These are phyloP conservation scores for Sechiopsis laciniata DNA, from an alignment of 306 rosid genomes.

Conservation along the genomic window DNA sequence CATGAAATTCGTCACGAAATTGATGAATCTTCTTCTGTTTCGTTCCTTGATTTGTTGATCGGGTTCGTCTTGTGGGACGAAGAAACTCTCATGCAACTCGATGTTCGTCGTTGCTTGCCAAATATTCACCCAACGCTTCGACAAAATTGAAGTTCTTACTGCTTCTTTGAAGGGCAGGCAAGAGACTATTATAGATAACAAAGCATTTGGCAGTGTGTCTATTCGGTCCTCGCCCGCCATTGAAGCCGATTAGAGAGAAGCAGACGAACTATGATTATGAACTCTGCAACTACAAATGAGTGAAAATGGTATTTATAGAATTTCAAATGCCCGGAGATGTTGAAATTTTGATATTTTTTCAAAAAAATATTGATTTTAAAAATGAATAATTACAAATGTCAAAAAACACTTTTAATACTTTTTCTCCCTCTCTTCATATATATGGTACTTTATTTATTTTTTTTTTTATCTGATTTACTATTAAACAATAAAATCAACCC, in stretches of 20 bases:
- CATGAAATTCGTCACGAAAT: conserved; percentile 19
- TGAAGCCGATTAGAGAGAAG: neutral
- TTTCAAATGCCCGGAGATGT: neutral
- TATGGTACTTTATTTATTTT: too few species aligned
- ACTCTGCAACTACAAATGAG: neutral
- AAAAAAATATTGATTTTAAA: neutral
- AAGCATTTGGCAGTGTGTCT: conserved; percentile 4
- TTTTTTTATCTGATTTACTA: too few species aligned
- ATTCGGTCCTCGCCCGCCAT: neutral
- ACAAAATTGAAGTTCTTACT: conserved; percentile 26
- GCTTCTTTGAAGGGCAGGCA: conserved; percentile 30
- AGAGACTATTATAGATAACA: conserved; percentile 21
- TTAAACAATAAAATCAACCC: too few species aligned
- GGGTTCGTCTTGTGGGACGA: neutral
- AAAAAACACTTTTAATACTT: too few species aligned
- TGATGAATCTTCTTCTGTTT: conserved; percentile 4
- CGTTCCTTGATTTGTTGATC: neutral
- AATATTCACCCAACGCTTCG: conserved; percentile 24
- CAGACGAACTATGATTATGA: neutral
- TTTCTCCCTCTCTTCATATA: too few species aligned
- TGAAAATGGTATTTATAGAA: neutral
- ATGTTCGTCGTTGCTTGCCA: conserved; percentile 25
- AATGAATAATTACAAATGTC: neutral
- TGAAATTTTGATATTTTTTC: neutral
- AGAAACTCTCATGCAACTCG: conserved; percentile 24